Conservation (phyloP, 371 early-diverging fungal species). For the Mortierella sp. region DNA sequence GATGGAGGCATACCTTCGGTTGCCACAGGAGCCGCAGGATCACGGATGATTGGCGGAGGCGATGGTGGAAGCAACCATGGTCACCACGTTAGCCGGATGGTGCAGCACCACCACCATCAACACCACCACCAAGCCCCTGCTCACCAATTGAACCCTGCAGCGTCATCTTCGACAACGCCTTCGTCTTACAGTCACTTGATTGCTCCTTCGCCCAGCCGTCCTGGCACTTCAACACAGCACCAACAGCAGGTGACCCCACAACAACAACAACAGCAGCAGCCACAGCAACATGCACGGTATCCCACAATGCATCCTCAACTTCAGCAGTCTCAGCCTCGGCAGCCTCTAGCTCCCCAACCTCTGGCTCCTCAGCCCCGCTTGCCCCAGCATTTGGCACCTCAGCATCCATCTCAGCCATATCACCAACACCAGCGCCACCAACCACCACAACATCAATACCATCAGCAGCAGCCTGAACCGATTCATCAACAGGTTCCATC, state of each 20-base stretch:
- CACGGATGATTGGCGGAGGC: conserved; percentile 51
- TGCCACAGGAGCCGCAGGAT: conserved; percentile 29
- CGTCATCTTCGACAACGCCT: conserved; percentile 10
- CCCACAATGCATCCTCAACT: neutral
- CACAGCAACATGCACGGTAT: conserved; percentile 20
- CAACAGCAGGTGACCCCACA: neutral
- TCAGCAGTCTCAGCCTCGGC: neutral
- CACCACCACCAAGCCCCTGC: conserved; percentile 18
- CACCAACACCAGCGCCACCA: conserved; percentile 10
- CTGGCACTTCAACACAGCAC: neutral
- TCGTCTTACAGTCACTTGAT: neutral
- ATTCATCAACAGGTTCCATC: neutral
- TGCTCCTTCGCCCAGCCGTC: neutral
- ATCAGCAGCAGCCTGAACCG: neutral
- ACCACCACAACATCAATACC: neutral
- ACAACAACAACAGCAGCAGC: neutral
- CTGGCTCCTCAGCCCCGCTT: neutral
- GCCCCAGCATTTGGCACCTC: conserved; percentile 2
- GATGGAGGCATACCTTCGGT: conserved; percentile 40
- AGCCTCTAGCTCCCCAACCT: neutral
- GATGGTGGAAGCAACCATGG: conserved; percentile 27
- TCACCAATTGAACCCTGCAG: neutral
- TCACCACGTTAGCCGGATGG: conserved; percentile 26
- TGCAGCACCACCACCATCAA: conserved; percentile 25
- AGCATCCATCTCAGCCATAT: conserved; percentile 5